A percentile compares a stretch with the other conserved stretches of the same genome.
Conservation (phyloP, 345 rosid genomes). For the Ailanthus altissimus region DNA sequence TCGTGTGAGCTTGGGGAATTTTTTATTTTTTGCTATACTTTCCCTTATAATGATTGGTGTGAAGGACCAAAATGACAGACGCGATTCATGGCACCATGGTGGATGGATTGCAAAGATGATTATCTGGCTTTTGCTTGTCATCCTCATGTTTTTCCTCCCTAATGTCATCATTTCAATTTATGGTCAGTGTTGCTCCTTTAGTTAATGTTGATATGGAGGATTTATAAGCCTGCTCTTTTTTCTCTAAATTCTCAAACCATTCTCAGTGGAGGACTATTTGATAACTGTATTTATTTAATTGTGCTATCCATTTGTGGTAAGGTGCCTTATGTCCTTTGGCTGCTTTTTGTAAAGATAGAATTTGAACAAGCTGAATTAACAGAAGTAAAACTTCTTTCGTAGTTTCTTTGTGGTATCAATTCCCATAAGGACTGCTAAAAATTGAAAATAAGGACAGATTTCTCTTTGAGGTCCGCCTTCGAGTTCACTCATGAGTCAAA, state of each 20-base stretch:
- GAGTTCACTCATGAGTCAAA: not conserved
- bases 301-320: not conserved
- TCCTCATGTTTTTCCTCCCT: constrained; percentile 92
- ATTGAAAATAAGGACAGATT: not conserved
- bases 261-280: not conserved
- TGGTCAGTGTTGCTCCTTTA: constrained; percentile 47
- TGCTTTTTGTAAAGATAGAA: not conserved
- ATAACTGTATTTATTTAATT: constrained; percentile 1
- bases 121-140: constrained; percentile 73
- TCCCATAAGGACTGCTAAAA: not conserved
- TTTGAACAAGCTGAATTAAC: not conserved
- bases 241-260: not conserved
- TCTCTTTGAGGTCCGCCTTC: not conserved
- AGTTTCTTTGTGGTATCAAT: not conserved
- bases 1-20: constrained; percentile 93
- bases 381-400: not conserved
- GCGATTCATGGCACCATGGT: constrained; percentile 95
- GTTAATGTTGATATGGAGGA: not conserved
- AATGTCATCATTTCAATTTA: constrained; percentile 64
- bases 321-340: not conserved
- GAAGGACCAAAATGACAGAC: constrained; percentile 87
- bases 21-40: constrained; percentile 65
- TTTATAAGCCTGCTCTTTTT: not conserved
- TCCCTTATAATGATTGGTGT: constrained; percentile 92
- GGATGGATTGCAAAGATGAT: constrained; percentile 94